A percentile compares a stretch with the other conserved stretches of the same genome.
phyloP scores from a whole-genome alignment of 2,329 filamentous ascomycete genomes.

The Ophiognomonia clavigignenti-juglandacearum region DNA sequence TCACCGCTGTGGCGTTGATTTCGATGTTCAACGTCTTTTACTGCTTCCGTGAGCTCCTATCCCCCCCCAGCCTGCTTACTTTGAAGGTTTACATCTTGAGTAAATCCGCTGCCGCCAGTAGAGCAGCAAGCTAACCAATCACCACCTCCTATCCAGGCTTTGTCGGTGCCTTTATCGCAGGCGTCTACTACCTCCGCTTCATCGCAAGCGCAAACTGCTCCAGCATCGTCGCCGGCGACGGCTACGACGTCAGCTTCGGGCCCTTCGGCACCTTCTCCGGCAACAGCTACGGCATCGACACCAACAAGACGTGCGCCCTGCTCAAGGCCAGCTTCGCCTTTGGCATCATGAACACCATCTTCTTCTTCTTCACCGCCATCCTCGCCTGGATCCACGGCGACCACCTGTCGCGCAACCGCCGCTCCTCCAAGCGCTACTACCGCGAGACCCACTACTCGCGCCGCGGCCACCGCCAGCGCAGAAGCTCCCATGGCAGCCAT shows the following conservation, averaged over 20 bases:
- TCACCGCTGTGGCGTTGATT: no score
- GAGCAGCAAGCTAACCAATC: no score
- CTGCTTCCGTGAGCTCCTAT: no score
- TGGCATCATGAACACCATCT: slow-evolving; percentile 79
- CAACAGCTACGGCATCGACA: slow-evolving; percentile 45
- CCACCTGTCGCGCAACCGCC: slow-evolving; percentile 29
- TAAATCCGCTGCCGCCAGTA: no score
- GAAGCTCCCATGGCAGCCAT: slow-evolving; percentile 34
- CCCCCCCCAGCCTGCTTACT: no score
- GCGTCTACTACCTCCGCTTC: slow-evolving; percentile 54
- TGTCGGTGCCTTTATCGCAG: slow-evolving; percentile 60
- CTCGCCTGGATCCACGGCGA: slow-evolving; percentile 60
- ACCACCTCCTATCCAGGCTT: no score
- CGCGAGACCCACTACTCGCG: slow-evolving; percentile 46
- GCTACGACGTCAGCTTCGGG: slow-evolving; percentile 56
- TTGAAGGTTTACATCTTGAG: no score
- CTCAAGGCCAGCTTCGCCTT: slow-evolving; percentile 87
- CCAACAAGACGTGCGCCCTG: slow-evolving; percentile 82
- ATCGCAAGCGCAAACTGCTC: slow-evolving; percentile 64
- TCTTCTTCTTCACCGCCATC: slow-evolving; percentile 74
- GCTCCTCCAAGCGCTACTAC: slow-evolving; percentile 27
- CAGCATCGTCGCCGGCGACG: slow-evolving; percentile 42
- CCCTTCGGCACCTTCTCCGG: slow-evolving; percentile 53
- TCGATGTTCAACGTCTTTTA: no score
- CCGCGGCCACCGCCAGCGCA: slow-evolving; percentile 36